Evolutionary conservation across 2,329 filamentous ascomycete species (phyloP), one percentile per base, ranked within the genome.

Genomic region (Zasmidium angulare): DNA sequence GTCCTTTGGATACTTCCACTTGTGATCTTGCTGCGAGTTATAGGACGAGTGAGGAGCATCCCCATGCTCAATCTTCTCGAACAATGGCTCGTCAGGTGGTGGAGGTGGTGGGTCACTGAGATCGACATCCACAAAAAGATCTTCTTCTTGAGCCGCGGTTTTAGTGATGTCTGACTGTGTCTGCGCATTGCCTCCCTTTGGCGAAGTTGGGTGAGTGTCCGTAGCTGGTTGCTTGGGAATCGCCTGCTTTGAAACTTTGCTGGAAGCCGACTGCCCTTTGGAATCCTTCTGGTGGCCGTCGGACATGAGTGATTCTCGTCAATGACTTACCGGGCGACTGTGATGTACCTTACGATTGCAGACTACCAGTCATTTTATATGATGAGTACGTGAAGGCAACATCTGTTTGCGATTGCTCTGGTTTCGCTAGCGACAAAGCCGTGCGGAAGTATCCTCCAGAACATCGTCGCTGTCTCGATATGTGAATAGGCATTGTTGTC

Each of bases 11-110:
- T 67, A 67, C 51, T 67, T 67, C 21, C 56, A 58, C 47, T 36
- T 47, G 14, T 64, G 62, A 46, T 67, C 65, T 14, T 60, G 48
- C 17, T 66, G 63, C 46, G 50, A 47, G 50, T 61, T 64, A 48
- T 57, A 55, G n/a, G 65, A 60, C 2, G 63, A 62, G 46, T 66
- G 54, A 17, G 50, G 50, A 46, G 58, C 61, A 47, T 64, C 62
- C 3, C 31, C n/a, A 40, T 50, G 19, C 1, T 58, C 49, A 40
- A 66, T 58, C 21, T 61, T 40, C 31, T 65, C 61, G 40, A 59
- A 66, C 26, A 60, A 62, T 7, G 53, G 21, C 11, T 62, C 58
- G 14, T 61, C 56, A 19, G 46, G 40, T 24, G 57, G 40, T 9
- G 50, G 40, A 19, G 46, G 40, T 24, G 57, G 40, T 9, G 50